phyloP scores from a whole-genome alignment of 495 filamentous ascomycete species.

The Cladorrhinum samala region DNA sequence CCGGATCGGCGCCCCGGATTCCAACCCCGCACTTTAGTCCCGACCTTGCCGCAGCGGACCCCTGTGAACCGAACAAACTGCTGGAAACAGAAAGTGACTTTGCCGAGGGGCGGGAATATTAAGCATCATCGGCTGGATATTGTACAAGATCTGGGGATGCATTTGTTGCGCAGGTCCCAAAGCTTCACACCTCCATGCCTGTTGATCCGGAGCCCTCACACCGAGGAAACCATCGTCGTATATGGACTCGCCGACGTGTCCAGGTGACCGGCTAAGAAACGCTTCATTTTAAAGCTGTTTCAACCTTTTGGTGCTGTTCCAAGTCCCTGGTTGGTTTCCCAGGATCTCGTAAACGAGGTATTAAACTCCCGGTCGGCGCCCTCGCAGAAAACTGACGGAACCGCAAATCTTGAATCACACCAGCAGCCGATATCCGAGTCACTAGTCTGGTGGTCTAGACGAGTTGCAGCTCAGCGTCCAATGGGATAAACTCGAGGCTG shows the following conservation, averaged over 20 bases:
- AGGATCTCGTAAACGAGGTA: too few relatives aligned
- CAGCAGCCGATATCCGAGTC: too few relatives aligned
- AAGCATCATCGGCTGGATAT: neutral
- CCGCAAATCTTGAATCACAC: too few relatives aligned
- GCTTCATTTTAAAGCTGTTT: neutral
- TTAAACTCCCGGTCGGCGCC: too few relatives aligned
- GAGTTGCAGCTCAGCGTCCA: too few relatives aligned
- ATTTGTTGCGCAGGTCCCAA: neutral
- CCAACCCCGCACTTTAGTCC: neutral
- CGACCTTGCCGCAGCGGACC: neutral
- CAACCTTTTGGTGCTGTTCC: too few relatives aligned
- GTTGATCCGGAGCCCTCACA: neutral
- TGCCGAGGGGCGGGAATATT: neutral
- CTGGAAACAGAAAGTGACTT: neutral
- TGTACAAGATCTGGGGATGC: neutral
- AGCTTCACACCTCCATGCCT: neutral
- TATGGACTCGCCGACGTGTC: neutral
- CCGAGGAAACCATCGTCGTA: neutral
- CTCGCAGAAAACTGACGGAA: too few relatives aligned
- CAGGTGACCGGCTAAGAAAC: neutral
- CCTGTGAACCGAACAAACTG: neutral
- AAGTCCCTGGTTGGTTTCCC: neutral
- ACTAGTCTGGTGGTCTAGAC: too few relatives aligned
- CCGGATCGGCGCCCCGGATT: neutral
- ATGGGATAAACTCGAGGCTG: slow-evolving; percentile 1